phyloP scores from a whole-genome alignment of 805 yeast species.

The Priceomyces haplophilus region DNA sequence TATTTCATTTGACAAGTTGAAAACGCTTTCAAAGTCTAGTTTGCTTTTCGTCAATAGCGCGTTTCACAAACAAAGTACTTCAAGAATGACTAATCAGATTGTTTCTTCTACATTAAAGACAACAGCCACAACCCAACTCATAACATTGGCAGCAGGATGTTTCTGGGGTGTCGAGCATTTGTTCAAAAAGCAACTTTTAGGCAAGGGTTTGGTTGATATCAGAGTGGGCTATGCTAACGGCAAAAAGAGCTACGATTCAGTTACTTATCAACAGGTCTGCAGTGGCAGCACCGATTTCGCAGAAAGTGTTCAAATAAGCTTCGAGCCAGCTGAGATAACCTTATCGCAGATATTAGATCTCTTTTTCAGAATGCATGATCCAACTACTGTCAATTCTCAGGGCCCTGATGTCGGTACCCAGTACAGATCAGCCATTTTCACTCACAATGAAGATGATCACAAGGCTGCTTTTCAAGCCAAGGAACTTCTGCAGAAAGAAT shows the following conservation, averaged over 20 bases:
- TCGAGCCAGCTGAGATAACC: conserved; percentile 63
- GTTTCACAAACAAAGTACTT: no score
- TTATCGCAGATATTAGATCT: conserved; percentile 69
- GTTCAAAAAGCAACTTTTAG: conserved; percentile 64
- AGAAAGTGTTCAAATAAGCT: conserved; percentile 80
- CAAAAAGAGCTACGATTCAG: conserved; percentile 42
- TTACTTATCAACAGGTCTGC: conserved; percentile 67
- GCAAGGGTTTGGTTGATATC: conserved; percentile 65
- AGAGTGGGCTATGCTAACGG: conserved; percentile 95
- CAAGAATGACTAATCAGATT: conserved; percentile 11
- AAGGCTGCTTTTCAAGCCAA: conserved; percentile 44
- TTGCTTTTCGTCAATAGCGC: no score
- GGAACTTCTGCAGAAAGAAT: conserved; percentile 61
- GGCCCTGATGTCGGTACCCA: conserved; percentile 91
- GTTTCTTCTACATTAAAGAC: conserved; percentile 34
- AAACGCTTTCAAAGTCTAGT: background rate
- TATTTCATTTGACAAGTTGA: background rate
- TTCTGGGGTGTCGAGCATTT: conserved; percentile 91
- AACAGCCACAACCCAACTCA: conserved; percentile 31
- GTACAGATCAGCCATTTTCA: conserved; percentile 80
- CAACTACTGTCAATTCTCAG: conserved; percentile 77
- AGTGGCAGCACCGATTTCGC: conserved; percentile 72
- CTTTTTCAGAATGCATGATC: conserved; percentile 92
- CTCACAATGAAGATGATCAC: conserved; percentile 53
- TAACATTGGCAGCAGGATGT: conserved; percentile 59